Evolutionary conservation across 1,139 yeast genomes (phyloP).

Genomic region (Candida tunisiensis): DNA sequence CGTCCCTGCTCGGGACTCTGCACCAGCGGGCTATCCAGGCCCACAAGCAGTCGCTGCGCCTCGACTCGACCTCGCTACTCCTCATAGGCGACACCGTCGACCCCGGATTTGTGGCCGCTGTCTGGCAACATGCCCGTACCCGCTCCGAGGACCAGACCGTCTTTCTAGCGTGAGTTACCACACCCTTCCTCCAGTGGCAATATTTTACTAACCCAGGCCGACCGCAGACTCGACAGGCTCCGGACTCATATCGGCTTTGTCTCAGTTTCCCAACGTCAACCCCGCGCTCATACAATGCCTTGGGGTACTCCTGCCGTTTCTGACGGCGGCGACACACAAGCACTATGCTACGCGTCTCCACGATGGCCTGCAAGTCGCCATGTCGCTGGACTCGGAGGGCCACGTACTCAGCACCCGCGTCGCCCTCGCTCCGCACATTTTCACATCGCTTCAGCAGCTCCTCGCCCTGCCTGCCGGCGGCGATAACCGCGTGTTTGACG

Average conservation of each 20-base stretch:
- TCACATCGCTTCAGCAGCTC: conserved; percentile 16
- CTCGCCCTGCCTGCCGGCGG: conserved; percentile 12
- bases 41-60: conserved; percentile 12
- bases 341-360: conserved; percentile 21
- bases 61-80: conserved; percentile 18
- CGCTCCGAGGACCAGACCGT: conserved; percentile 25
- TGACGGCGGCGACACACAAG: conserved; percentile 20
- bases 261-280: conserved; percentile 19
- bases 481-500: conserved; percentile 20
- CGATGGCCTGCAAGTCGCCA: conserved; percentile 17
- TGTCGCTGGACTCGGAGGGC: conserved; percentile 18
- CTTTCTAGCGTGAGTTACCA: conserved; percentile 14
- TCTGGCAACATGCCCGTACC: conserved; percentile 24
- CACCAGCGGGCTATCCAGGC: conserved; percentile 17
- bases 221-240: conserved; percentile 14
- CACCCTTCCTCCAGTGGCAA: background rate
- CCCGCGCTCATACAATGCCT: conserved; percentile 19
- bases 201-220: conserved; percentile 8
- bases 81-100: conserved; percentile 18
- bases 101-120: conserved; percentile 15
- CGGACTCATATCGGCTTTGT: conserved; percentile 15
- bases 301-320: conserved; percentile 21
- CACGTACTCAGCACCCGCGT: conserved; percentile 18
- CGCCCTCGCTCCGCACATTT: conserved; percentile 15
- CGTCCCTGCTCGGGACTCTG: conserved; percentile 20